These are phyloP conservation scores for Saitozyma podzolica DNA, from an alignment of 768 basidiomycete genomes.

Conservation along the genomic window DNA sequence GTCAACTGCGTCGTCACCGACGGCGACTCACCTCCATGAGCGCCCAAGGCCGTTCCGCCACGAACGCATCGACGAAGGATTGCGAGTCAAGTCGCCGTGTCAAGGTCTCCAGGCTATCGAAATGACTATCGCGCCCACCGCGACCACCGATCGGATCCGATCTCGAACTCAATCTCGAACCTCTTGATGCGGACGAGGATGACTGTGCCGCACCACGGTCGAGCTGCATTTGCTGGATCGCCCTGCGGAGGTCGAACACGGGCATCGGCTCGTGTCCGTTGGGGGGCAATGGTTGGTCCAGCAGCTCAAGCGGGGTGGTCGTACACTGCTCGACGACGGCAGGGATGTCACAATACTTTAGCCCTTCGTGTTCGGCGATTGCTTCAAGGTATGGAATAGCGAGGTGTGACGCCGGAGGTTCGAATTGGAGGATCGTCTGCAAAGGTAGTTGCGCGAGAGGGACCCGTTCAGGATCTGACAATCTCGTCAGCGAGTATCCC, in stretches of 20 bases:
- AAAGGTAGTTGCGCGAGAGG: conserved; percentile 74
- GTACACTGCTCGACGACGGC: conserved; percentile 27
- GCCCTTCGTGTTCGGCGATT: conserved; percentile 55
- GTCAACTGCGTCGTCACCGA: background rate
- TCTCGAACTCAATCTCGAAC: too few species aligned
- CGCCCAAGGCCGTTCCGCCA: conserved; percentile 54
- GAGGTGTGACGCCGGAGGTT: conserved; percentile 60
- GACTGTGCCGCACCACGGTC: conserved; percentile 10
- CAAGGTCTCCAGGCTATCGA: conserved; percentile 31
- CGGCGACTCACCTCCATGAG: conserved; percentile 55
- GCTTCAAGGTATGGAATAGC: conserved; percentile 70
- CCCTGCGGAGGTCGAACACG: conserved; percentile 64
- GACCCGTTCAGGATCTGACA: conserved; percentile 68
- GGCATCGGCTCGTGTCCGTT: conserved; percentile 49
- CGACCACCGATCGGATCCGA: too few species aligned
- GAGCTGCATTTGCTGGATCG: conserved; percentile 67
- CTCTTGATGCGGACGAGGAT: too few species aligned
- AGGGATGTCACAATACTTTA: conserved; percentile 1
- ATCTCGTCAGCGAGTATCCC: background rate
- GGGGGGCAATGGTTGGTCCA: conserved; percentile 53
- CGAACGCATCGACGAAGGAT: conserved; percentile 62
- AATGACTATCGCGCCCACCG: background rate
- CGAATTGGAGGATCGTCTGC: conserved; percentile 69
- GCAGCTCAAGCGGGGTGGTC: conserved; percentile 33
- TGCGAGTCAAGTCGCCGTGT: background rate